These are phyloP conservation scores for Dioszegia hungarica DNA, from an alignment of 768 basidiomycete species.

Conservation along the genomic window DNA sequence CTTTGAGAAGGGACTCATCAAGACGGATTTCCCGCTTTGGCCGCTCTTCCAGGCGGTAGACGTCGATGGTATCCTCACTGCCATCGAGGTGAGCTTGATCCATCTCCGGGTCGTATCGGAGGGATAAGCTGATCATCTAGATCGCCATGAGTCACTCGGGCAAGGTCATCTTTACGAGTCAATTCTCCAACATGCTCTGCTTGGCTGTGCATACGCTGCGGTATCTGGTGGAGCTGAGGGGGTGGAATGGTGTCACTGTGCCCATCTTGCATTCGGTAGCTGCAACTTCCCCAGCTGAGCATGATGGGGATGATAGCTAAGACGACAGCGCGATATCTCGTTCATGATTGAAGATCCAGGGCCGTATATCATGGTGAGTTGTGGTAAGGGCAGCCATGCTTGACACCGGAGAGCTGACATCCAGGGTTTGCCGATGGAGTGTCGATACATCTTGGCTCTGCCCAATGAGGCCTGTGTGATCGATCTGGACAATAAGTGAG, in stretches of 20 bases:
- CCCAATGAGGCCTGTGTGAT: slow-evolving; percentile 78
- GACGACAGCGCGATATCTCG: slow-evolving; percentile 66
- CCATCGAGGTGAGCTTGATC: slow-evolving; percentile 60
- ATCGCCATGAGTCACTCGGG: slow-evolving; percentile 83
- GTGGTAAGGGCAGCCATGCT: slow-evolving; percentile 54
- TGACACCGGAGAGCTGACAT: neutral
- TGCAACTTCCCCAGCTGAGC: neutral
- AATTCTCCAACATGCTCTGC: slow-evolving; percentile 86
- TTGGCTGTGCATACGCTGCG: slow-evolving; percentile 78
- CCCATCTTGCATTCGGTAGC: slow-evolving; percentile 49
- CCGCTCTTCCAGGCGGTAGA: slow-evolving; percentile 88
- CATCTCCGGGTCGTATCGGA: neutral
- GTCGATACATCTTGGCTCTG: slow-evolving; percentile 69
- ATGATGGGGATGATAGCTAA: neutral
- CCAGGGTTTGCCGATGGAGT: slow-evolving; percentile 68
- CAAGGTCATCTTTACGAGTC: slow-evolving; percentile 77
- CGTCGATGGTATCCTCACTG: slow-evolving; percentile 86
- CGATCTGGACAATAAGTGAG: slow-evolving; percentile 63
- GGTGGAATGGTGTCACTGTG: slow-evolving; percentile 85
- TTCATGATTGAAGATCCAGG: slow-evolving; percentile 95
- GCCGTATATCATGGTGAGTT: slow-evolving; percentile 83
- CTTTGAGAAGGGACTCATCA: slow-evolving; percentile 82
- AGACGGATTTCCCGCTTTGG: slow-evolving; percentile 96
- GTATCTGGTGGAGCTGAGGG: slow-evolving; percentile 85
- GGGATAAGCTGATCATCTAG: slow-evolving; percentile 34